A percentile compares a stretch with the other conserved stretches of the same genome.
Evolutionary conservation across 768 basidiomycete species (phyloP).

Genomic region (Leccinum imitatum): DNA sequence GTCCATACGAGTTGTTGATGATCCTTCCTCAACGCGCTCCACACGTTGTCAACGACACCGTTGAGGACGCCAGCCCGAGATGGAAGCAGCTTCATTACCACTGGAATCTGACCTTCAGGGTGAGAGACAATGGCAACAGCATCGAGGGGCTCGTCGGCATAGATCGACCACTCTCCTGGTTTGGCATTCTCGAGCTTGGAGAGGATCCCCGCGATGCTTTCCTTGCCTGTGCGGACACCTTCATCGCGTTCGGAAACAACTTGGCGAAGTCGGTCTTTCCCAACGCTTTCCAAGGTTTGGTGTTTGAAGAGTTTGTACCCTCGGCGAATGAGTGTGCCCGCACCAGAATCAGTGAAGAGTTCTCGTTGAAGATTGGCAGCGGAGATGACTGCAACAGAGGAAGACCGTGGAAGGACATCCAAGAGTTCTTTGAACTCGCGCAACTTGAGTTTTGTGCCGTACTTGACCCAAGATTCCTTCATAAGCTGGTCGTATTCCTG

Average conservation of each 20-base stretch:
- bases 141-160: slow-evolving; percentile 98
- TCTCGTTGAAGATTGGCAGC: slow-evolving; percentile 92
- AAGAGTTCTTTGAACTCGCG: slow-evolving; percentile 99
- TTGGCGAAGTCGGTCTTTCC: slow-evolving; percentile 92
- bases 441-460: slow-evolving; percentile 97
- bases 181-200: slow-evolving; percentile 57
- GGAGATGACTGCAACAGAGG: slow-evolving; percentile 97
- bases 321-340: slow-evolving; percentile 95
- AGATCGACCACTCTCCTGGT: slow-evolving; percentile 85
- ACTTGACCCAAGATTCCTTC: slow-evolving; percentile 99
- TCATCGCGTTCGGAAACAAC: slow-evolving; percentile 96
- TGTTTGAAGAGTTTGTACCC: slow-evolving; percentile 98
- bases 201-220: slow-evolving; percentile 87
- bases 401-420: slow-evolving; percentile 95
- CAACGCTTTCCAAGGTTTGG: slow-evolving; percentile 73
- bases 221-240: slow-evolving; percentile 77
- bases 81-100: slow-evolving; percentile 90
- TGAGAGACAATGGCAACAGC: slow-evolving; percentile 93
- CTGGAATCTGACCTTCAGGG: slow-evolving; percentile 83
- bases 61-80: slow-evolving; percentile 89
- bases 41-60: slow-evolving; percentile 96
- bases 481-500: slow-evolving; percentile 95
- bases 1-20: slow-evolving; percentile 96
- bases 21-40: slow-evolving; percentile 94
- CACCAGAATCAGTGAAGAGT: slow-evolving; percentile 97